A percentile compares a stretch with the other conserved stretches of the same genome.
phyloP scores from a whole-genome alignment of 495 filamentous ascomycete species.

The Talaromyces wortmannii region DNA sequence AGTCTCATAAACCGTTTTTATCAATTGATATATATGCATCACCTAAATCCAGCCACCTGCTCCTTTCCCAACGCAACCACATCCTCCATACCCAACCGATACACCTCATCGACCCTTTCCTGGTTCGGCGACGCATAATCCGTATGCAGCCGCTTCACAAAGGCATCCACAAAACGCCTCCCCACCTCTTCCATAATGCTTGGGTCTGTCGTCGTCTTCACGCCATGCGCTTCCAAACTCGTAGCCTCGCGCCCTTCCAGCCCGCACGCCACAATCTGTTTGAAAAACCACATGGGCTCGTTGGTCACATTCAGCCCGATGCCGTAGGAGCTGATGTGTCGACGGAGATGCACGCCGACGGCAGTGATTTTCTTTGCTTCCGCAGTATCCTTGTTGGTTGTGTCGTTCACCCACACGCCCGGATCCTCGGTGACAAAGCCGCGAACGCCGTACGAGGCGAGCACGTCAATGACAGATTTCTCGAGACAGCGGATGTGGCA shows the following conservation, averaged over 20 bases:
- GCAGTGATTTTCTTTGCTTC: slow-evolving; percentile 71
- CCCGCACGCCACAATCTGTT: slow-evolving; percentile 81
- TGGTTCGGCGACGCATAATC: slow-evolving; percentile 32
- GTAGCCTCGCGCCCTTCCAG: slow-evolving; percentile 71
- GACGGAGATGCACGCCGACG: slow-evolving; percentile 78
- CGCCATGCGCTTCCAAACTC: slow-evolving; percentile 46
- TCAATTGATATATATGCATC: background rate
- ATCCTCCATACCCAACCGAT: slow-evolving; percentile 28
- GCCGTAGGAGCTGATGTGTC: slow-evolving; percentile 82
- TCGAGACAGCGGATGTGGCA: slow-evolving; percentile 74
- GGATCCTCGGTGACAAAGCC: slow-evolving; percentile 64
- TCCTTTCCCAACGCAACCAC: slow-evolving; percentile 6
- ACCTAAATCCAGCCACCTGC: background rate
- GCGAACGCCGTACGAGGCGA: slow-evolving; percentile 47
- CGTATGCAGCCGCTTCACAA: slow-evolving; percentile 30
- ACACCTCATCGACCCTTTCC: slow-evolving; percentile 36
- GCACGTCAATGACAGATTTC: slow-evolving; percentile 58
- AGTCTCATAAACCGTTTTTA: background rate
- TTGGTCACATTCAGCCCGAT: slow-evolving; percentile 76
- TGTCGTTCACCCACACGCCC: slow-evolving; percentile 67
- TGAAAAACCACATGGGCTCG: slow-evolving; percentile 58
- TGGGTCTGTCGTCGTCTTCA: background rate
- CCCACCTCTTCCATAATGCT: slow-evolving; percentile 4
- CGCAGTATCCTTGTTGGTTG: background rate
- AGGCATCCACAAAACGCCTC: slow-evolving; percentile 28